Base-by-base conservation (phyloP, 1,139 yeast genomes). In the Diutina catenulata region DNA sequence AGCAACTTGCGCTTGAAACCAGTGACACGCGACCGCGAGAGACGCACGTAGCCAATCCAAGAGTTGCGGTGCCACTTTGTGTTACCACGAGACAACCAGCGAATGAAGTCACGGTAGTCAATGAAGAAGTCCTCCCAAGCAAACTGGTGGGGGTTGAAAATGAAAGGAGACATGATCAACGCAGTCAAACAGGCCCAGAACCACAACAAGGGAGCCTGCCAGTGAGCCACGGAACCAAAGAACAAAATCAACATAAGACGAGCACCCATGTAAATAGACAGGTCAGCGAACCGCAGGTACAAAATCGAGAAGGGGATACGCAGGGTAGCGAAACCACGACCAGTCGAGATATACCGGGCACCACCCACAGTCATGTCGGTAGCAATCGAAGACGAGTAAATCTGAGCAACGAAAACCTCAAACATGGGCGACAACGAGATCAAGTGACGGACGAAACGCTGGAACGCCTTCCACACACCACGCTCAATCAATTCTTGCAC, bases 1-100 rank as follows among this genome's bases (percentile, higher is more conserved):
- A 74, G 70, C 52, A 82, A 68, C 69, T 84, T 86, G 54, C 95
- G 76, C 76, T 91, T 91, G 81, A 83, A 88, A 72, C 99, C 99
- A 48, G 98, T 91, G 48, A 91, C 73, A 68, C 97, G 83, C 36
- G 98, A 86, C 74, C 99, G 81, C 15, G 94, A 76, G 66, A 88
- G 74, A 64, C 97, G 80, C 46, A 88, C 83, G 60, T 87, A 91
- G 46, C 97, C 98, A 59, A 93, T 88, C 99, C 99, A 91, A 13
- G 98, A 93, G 70, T 91, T 91, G 71, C 94, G 82, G 68, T 93
- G 98, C 91, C 95, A 91, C 63, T 88, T 86, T 55, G 93, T 81
- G 69, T 93, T 93, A 75, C 98, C 98, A 68, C 98, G 83, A 23
- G 95, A 84, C 60, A 91, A 68, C 99, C 99, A 91, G 68, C 98